Conservation (phyloP, 73 alveolate genomes). For the Paraurostyla sp. region DNA sequence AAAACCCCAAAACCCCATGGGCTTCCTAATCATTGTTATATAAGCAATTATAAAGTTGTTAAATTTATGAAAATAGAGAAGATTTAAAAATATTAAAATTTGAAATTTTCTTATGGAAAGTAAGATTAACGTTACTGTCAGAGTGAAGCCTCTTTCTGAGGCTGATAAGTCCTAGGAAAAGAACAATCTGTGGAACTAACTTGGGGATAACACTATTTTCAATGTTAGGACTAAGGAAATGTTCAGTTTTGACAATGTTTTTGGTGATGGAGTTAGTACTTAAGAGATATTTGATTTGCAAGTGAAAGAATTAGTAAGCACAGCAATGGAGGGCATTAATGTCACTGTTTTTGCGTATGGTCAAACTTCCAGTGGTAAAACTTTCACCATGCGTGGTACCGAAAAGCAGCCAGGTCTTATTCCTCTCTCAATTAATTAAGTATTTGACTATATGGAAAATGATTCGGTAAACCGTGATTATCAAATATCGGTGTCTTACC, state of each 20-base stretch:
- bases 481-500: conserved; percentile 69
- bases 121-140: conserved; percentile 72
- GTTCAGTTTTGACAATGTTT: conserved; percentile 85
- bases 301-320: conserved; percentile 71
- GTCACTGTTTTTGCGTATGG: conserved; percentile 93
- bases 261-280: conserved; percentile 77
- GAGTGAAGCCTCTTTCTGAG: conserved; percentile 71
- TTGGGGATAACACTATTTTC: conserved; percentile 76
- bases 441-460: conserved; percentile 63
- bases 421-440: conserved; percentile 83
- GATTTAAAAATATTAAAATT: conserved; percentile 32
- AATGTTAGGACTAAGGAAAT: conserved; percentile 85
- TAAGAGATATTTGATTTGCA: conserved; percentile 80
- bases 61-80: background rate
- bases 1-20: conserved; percentile 53
- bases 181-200: conserved; percentile 57
- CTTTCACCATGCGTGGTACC: conserved; percentile 91
- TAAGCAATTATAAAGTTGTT: background rate
- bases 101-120: conserved; percentile 67
- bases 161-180: conserved; percentile 55
- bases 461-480: conserved; percentile 59
- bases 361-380: conserved; percentile 92
- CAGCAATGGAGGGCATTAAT: conserved; percentile 88
- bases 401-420: conserved; percentile 82
- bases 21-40: background rate